A percentile compares a stretch with the other conserved stretches of the same genome.
These are phyloP conservation scores for Cytospora mali DNA, from an alignment of 2,329 filamentous ascomycete genomes.

Conservation along the genomic window DNA sequence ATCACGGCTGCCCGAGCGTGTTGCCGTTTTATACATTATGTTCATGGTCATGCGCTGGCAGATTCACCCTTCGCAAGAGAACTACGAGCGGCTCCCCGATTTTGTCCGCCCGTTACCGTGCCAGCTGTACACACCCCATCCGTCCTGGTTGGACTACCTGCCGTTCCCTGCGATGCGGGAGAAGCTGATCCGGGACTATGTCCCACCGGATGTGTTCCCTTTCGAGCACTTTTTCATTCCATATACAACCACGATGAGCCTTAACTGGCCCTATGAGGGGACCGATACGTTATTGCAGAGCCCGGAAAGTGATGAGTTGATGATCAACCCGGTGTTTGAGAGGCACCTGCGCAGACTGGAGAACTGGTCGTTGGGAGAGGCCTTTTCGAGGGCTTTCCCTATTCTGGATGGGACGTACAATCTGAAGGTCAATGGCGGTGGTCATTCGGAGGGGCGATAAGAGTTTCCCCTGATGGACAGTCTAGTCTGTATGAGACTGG, in stretches of 20 bases:
- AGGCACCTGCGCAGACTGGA: conserved; percentile 71
- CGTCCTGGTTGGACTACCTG: conserved; percentile 80
- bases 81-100: conserved; percentile 74
- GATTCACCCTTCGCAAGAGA: conserved; percentile 76
- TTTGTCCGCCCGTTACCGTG: conserved; percentile 69
- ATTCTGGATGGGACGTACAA: conserved; percentile 50
- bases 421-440: conserved; percentile 34
- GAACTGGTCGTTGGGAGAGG: conserved; percentile 80
- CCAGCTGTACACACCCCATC: conserved; percentile 70
- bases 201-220: conserved; percentile 51
- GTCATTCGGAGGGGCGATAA: neutral
- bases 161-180: conserved; percentile 81
- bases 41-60: conserved; percentile 87
- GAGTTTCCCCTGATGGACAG: neutral
- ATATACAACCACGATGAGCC: conserved; percentile 71
- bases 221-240: conserved; percentile 86
- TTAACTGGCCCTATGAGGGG: conserved; percentile 85
- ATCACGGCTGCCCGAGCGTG: conserved; percentile 75
- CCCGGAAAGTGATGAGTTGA: conserved; percentile 63
- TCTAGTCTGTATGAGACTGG: neutral
- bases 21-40: conserved; percentile 83
- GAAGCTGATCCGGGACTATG: conserved; percentile 55
- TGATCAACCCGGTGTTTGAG: conserved; percentile 88
- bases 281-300: conserved; percentile 68
- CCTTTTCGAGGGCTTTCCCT: conserved; percentile 69